phyloP scores from a whole-genome alignment of 345 rosid genomes.

The Chamaenerion angustifolium region DNA sequence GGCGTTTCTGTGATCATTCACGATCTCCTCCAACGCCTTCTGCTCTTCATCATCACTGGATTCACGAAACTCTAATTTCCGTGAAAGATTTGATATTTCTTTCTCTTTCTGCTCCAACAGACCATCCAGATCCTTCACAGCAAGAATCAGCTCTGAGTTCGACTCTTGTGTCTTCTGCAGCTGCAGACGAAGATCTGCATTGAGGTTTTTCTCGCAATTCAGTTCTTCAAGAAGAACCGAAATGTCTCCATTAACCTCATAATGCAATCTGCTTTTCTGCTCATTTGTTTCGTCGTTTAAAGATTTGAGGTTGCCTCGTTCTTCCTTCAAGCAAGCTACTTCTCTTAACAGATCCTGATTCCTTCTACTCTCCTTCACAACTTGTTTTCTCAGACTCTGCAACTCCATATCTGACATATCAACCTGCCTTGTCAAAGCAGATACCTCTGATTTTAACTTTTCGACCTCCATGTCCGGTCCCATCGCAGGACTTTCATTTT shows the following conservation, averaged over 20 bases:
- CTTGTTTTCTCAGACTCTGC: slow-evolving; percentile 70
- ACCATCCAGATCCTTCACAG: slow-evolving; percentile 69
- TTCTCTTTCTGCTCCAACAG: slow-evolving; percentile 50
- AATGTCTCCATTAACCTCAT: slow-evolving; percentile 39
- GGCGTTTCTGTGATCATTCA: slow-evolving; percentile 46
- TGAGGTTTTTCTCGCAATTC: slow-evolving; percentile 55
- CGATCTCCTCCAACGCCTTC: slow-evolving; percentile 69
- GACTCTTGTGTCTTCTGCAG: slow-evolving; percentile 82
- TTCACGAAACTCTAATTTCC: slow-evolving; percentile 19
- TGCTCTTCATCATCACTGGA: slow-evolving; percentile 73
- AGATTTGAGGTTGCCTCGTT: slow-evolving; percentile 53
- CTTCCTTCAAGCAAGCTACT: slow-evolving; percentile 44
- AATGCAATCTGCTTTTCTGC: slow-evolving; percentile 35
- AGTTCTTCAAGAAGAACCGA: slow-evolving; percentile 54
- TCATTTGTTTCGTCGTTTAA: slow-evolving; percentile 25
- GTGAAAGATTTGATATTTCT: slow-evolving; percentile 17
- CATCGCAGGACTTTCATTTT: slow-evolving; percentile 25
- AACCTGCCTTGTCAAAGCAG: slow-evolving; percentile 49
- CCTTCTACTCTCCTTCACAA: slow-evolving; percentile 74
- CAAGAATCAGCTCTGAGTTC: slow-evolving; percentile 78
- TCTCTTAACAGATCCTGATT: slow-evolving; percentile 72
- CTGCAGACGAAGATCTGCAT: slow-evolving; percentile 56
- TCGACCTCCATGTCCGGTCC: slow-evolving; percentile 43
- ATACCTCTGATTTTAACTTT: slow-evolving; percentile 51
- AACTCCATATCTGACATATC: slow-evolving; percentile 76